These are phyloP conservation scores for Wallacemonas sp. DNA, from an alignment of 208 protist genomes.

Conservation along the genomic window DNA sequence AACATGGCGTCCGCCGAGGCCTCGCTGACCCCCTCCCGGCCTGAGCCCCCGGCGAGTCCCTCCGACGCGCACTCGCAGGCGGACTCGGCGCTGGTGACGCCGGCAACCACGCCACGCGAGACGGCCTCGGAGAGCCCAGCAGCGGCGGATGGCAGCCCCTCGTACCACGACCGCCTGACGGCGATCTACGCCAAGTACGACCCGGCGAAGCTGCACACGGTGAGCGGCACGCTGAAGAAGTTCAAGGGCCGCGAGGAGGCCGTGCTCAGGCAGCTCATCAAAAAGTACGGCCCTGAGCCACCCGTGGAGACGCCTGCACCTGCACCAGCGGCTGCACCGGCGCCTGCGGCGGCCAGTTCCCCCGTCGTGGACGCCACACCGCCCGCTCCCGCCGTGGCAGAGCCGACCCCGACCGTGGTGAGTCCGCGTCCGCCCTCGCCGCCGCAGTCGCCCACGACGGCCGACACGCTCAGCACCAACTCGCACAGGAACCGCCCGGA, in stretches of 20 bases:
- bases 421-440: too few species aligned
- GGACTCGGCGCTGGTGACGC: conserved; percentile 13
- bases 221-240: conserved; percentile 59
- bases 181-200: conserved; percentile 76
- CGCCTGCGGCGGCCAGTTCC: too few species aligned
- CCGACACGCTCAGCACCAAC: not conserved
- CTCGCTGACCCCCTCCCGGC: not conserved
- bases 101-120: conserved; percentile 7
- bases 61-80: not conserved
- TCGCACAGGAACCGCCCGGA: too few species aligned
- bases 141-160: too few species aligned
- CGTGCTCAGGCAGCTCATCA: conserved; percentile 66
- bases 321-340: too few species aligned
- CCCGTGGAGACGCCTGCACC: not conserved
- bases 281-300: conserved; percentile 79
- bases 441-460: not conserved
- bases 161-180: conserved; percentile 61
- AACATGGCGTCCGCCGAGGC: not conserved
- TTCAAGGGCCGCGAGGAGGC: conserved; percentile 70
- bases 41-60: not conserved
- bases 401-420: too few species aligned
- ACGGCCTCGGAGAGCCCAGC: too few species aligned
- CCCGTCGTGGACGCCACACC: too few species aligned
- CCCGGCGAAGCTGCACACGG: conserved; percentile 61
- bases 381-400: too few species aligned